Base-by-base conservation (phyloP, 257 asterid species). In the Solanum corneliomulleri region DNA sequence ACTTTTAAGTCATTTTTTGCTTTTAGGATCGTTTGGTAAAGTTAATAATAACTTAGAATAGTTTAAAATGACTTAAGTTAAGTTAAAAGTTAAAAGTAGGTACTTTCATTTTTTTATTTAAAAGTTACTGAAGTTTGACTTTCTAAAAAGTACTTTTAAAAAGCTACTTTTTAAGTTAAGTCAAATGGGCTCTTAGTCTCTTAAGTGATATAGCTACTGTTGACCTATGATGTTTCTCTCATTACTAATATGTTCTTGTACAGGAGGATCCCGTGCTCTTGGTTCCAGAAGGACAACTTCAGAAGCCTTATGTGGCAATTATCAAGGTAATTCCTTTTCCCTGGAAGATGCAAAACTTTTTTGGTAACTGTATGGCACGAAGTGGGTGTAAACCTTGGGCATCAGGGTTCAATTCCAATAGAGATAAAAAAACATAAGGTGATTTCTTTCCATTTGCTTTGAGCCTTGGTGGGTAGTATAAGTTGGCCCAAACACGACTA, bases 251-350 rank as follows among this genome's bases (percentile, higher is more conserved):
- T 88, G 47, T 66, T 90, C 58, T 87, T 31, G 39, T 85, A 56
- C 84, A 97, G 99, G 99, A 94, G 94, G 99, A 97, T 90, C 91
- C 96, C 21, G 97, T 97, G 89, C 97, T 97, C 86, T 87, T 95
- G 87, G 95, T 91, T 87, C 98, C 99, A 12, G 98, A 94, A 91
- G 87, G 85, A 60, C 14, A 42, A 84, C 72, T 83, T n/a, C 95
- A 93, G 93, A 95, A 95, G 90, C 99, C 99, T 27, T 94, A 95
- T 52, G 97, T 95, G 88, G 99, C 98, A 89, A 94, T 97, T 88
- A 95, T 97, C 68, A 95, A 95, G 99, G 99, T 95, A 91, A 83
- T 75, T 37, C 86, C 88, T 89, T 85, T 58, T 9, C 21, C 74
- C 42, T 1, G 23, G 85, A 39, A 80, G 68, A 81, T 29, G 42